Evolutionary conservation across 345 rosid species (phyloP).

Genomic region (Eucalyptus sp.): DNA sequence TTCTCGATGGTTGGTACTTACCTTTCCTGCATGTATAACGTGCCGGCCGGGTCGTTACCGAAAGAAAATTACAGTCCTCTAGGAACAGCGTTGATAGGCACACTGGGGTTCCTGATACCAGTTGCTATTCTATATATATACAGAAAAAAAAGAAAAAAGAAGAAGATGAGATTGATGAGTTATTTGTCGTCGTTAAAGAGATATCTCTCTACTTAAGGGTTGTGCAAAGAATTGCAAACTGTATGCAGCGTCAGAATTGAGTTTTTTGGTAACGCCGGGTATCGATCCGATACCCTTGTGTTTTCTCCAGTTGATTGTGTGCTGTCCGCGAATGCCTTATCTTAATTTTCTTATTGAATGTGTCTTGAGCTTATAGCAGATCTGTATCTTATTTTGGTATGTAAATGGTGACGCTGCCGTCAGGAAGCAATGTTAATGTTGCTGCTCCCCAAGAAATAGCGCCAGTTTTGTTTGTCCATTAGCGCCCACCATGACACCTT

Average conservation of each 20-base stretch:
- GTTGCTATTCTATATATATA: neutral
- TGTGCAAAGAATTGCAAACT: neutral
- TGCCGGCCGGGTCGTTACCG: rapidly evolving
- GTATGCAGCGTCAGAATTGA: neutral
- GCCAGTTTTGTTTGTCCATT: neutral
- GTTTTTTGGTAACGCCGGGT: neutral
- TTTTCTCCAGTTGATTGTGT: neutral
- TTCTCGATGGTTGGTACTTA: neutral
- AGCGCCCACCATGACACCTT: neutral
- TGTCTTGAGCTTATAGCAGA: neutral
- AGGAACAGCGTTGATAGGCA: neutral
- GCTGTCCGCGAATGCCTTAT: neutral
- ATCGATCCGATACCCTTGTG: neutral
- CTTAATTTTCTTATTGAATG: neutral
- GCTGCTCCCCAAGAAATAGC: neutral
- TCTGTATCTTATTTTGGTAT: neutral
- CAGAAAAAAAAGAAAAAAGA: too few relatives aligned
- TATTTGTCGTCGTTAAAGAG: neutral
- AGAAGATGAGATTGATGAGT: too few relatives aligned
- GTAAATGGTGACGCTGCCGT: neutral
- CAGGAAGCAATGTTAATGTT: too few relatives aligned
- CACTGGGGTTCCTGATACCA: neutral
- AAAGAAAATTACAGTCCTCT: neutral
- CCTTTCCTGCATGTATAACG: neutral
- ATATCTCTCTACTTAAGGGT: neutral